Evolutionary conservation across 129 eudicot genomes (phyloP), one percentile per base, ranked within the genome.

Genomic region (Arctium lappa): DNA sequence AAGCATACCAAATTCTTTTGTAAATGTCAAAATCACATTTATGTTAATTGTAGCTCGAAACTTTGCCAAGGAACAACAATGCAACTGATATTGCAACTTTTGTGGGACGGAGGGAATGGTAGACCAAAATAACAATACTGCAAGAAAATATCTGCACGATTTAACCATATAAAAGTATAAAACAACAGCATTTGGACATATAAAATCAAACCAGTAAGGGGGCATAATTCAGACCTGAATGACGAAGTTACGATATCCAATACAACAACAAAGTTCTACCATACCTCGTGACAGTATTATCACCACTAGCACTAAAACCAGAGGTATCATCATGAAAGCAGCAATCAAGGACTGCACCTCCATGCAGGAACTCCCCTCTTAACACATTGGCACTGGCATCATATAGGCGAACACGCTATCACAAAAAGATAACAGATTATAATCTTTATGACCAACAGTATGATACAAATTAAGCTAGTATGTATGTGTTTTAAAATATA

Each of bases 321-420:
- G 98, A 94, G 16, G 98, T 84, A 72, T 94, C 98, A 16, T 94
- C 97, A 73, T 94, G 98, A 85, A 94, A 94, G 80, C 98, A 92
- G 86, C 97, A 94, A 84, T 94, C 98, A 8, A 94, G 87, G 34
- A 92, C 98, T 18, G 97, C 79, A 72, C 91, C 98, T 30, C 95
- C 91, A 88, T 92, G 98, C 85, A 87, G 83, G 81, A 92, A 94
- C 95, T 94, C 98, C 72, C 98, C 98, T 79, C 92, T 86, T 44
- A 94, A 83, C 46, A 86, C 88, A 87, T 94, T 89, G 32, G 92
- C 90, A 40, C 92, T 92, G 36, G 98, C 98, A 80, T 94, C 98
- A 48, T 92, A 94, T 85, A 94, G 74, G 2, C 98, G 92, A 39
- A 92, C 98, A 85, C 89, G 93, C 95, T 89, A 77, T 34, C 27